A percentile compares a stretch with the other conserved stretches of the same genome.
Evolutionary conservation across 1,139 yeast species (phyloP).

Genomic region (Casaregolazyma lundiana): DNA sequence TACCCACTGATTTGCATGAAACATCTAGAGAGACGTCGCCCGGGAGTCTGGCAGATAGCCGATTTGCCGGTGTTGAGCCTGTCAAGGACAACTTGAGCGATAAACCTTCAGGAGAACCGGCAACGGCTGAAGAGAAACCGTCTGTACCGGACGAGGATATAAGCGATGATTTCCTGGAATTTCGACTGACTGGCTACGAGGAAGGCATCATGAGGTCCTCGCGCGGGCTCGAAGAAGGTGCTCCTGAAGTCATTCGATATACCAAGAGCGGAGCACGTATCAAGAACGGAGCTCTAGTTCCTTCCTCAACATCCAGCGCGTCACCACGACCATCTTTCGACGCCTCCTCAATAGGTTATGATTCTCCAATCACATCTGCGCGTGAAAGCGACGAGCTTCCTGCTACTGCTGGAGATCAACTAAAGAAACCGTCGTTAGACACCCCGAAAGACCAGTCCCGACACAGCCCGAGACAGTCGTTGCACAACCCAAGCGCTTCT

Average conservation of each 20-base stretch:
- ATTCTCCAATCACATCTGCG: background rate
- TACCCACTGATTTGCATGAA: background rate
- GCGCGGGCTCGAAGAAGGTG: slow-evolving; percentile 14
- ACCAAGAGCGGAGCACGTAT: slow-evolving; percentile 3
- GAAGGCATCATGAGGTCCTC: slow-evolving; percentile 23
- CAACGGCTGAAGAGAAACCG: background rate
- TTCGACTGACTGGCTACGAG: slow-evolving; percentile 23
- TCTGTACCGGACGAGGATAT: slow-evolving; percentile 64
- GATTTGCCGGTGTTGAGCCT: background rate
- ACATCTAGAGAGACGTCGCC: background rate
- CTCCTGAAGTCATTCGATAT: slow-evolving; percentile 18
- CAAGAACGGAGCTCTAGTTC: background rate
- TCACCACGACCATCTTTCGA: background rate
- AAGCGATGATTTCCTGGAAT: slow-evolving; percentile 29
- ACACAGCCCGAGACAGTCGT: background rate
- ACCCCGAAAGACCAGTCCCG: background rate
- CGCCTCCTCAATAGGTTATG: background rate
- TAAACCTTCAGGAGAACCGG: background rate
- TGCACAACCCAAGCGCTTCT: background rate
- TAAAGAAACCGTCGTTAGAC: background rate
- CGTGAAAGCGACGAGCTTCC: background rate
- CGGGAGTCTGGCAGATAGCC: background rate
- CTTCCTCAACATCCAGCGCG: background rate
- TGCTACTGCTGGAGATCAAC: background rate
- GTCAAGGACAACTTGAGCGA: background rate